Evolutionary conservation across 2,329 filamentous ascomycete genomes (phyloP).

Genomic region (Aspergillus neotritici): DNA sequence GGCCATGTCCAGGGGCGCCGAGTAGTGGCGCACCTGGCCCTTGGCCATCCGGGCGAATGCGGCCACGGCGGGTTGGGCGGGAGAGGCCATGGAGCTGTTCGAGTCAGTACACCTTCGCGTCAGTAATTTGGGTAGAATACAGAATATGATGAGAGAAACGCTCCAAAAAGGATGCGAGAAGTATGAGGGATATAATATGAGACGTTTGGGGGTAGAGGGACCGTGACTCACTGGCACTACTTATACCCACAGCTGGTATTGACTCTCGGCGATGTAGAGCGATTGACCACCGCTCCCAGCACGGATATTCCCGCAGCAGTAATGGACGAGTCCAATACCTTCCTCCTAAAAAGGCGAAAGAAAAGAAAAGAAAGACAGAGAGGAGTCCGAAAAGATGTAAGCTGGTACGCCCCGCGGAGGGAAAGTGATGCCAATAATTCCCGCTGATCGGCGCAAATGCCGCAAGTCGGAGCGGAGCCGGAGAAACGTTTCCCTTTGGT

Average conservation of each 20-base stretch:
- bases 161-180: not conserved
- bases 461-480: conserved; percentile 7
- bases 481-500: conserved; percentile 26
- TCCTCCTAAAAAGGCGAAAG: conserved; percentile 3
- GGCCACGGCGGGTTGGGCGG: conserved; percentile 28
- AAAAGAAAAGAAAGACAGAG: not conserved
- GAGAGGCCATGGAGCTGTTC: conserved; percentile 20
- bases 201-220: not conserved
- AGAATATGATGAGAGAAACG: no score
- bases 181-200: not conserved
- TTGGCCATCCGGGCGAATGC: conserved; percentile 32
- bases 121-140: no score
- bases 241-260: no score
- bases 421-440: not conserved
- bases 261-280: no score
- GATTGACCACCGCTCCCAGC: no score
- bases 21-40: conserved; percentile 40
- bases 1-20: conserved; percentile 41
- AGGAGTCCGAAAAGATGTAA: not conserved
- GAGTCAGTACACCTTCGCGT: no score
- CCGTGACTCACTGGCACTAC: no score
- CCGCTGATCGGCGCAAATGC: not conserved
- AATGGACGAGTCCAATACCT: no score
- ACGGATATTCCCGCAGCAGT: no score
- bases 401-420: conserved; percentile 1